These are phyloP conservation scores for Aureobasidium vineae DNA, from an alignment of 2,329 filamentous ascomycete genomes.

Conservation along the genomic window DNA sequence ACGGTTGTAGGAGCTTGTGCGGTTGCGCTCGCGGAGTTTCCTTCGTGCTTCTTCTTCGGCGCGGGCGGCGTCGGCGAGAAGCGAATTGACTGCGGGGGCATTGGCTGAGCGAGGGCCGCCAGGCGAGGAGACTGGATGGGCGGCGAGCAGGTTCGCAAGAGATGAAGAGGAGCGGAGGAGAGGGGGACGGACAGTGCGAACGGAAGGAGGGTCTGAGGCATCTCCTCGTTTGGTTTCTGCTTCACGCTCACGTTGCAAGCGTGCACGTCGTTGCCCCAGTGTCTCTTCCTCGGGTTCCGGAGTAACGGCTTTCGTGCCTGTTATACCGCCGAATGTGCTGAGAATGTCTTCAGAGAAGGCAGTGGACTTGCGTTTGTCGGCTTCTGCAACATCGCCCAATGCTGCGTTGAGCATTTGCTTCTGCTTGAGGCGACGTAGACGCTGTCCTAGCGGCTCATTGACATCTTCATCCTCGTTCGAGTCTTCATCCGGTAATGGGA, in stretches of 20 bases:
- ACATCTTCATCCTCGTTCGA: slow-evolving; percentile 42
- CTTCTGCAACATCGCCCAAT: slow-evolving; percentile 49
- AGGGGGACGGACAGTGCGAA: slow-evolving; percentile 41
- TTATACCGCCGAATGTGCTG: slow-evolving; percentile 46
- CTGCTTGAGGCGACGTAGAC: slow-evolving; percentile 63
- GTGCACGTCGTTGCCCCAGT: slow-evolving; percentile 70
- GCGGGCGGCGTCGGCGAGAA: slow-evolving; percentile 14
- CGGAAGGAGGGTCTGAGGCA: slow-evolving; percentile 7
- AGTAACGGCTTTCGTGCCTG: slow-evolving; percentile 47
- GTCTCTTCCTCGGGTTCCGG: slow-evolving; percentile 66
- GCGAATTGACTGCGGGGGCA: slow-evolving; percentile 33
- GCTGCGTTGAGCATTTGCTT: slow-evolving; percentile 52
- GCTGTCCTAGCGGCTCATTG: slow-evolving; percentile 63
- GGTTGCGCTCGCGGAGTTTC: slow-evolving; percentile 22
- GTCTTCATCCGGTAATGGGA: slow-evolving; percentile 29
- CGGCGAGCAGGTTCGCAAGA: slow-evolving; percentile 61
- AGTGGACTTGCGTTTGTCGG: slow-evolving; percentile 34
- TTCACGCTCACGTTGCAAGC: slow-evolving; percentile 69
- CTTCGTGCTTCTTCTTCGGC: slow-evolving; percentile 11
- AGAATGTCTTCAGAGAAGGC: slow-evolving; percentile 70
- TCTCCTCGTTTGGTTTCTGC: slow-evolving; percentile 29
- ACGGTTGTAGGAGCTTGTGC: slow-evolving; percentile 8
- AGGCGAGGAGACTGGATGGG: slow-evolving; percentile 46
- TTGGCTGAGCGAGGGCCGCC: slow-evolving; percentile 34
- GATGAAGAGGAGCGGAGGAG: slow-evolving; percentile 50